Evolutionary conservation across 129 eudicot genomes (phyloP), one percentile per base, ranked within the genome.

Genomic region (Ambrosia trifida): DNA sequence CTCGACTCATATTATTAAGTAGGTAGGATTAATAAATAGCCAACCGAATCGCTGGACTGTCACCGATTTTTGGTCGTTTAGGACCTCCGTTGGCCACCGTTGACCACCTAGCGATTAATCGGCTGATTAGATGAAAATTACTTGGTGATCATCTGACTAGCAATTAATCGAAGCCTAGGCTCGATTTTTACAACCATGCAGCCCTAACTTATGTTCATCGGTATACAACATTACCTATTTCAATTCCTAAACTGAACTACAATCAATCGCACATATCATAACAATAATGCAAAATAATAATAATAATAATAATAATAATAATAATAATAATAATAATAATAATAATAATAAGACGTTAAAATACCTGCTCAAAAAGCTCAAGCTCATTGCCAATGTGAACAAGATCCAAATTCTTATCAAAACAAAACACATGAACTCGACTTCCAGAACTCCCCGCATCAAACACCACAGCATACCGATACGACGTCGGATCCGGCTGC

Each of bases 371-470:
- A 57, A 94, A 94, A 61, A 94, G 97, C 92, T 94, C 97, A 35
- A 94, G 97, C 3, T 87, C 96, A 2, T 74, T 46, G 64, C 97
- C 98, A 72, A 94, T 87, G 35, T 83, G 96, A 4, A 94, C 93
- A 18, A 94, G 98, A 94, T 94, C 95, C 72, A 94, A 82, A 14
- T 87, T 59, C 64, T 79, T 58, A 78, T 94, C 88, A 60, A 94
- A 94, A 73, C 93, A 85, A 77, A 89, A 94, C 17, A 89, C 98
- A 64, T 94, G 98, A 60, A 94, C 97, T 41, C 98, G 77, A 68
- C 98, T 94, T 16, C 98, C 98, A 2, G 95, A 87, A 60, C 98
- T 94, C 3, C 98, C 98, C 3, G 98, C 98, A 67, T 94, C 98
- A 47, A 94, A 89, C 19, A 94, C 87, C 16, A 94, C 96, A 3